Conservation (phyloP, 1,139 yeast genomes). For the Lodderomyces pseudojiufengensis region DNA sequence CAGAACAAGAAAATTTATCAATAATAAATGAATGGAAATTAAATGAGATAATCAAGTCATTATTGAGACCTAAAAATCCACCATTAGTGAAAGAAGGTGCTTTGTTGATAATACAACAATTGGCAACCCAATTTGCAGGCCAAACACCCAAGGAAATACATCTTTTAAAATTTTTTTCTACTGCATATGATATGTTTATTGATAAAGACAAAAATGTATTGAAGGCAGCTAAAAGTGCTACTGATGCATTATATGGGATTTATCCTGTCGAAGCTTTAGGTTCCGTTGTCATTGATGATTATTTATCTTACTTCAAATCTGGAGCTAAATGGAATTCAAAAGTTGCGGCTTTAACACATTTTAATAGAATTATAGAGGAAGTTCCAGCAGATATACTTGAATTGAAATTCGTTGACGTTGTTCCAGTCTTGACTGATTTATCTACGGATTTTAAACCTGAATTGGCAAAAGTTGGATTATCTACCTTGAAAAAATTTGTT, state of each 20-base stretch:
- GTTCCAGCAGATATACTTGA: slow-evolving; percentile 86
- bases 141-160: slow-evolving; percentile 73
- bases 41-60: slow-evolving; percentile 56
- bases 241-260: slow-evolving; percentile 62
- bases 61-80: slow-evolving; percentile 71
- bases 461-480: slow-evolving; percentile 79
- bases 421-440: slow-evolving; percentile 84
- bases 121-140: slow-evolving; percentile 65
- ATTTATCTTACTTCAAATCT: slow-evolving; percentile 62
- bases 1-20: slow-evolving; percentile 41
- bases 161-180: slow-evolving; percentile 53
- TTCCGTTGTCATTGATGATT: slow-evolving; percentile 58
- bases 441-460: slow-evolving; percentile 97
- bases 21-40: slow-evolving; percentile 65
- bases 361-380: slow-evolving; percentile 73
- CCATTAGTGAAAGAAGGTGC: slow-evolving; percentile 75
- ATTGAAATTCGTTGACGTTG: slow-evolving; percentile 67
- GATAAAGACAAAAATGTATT: slow-evolving; percentile 87
- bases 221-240: slow-evolving; percentile 73
- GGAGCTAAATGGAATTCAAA: slow-evolving; percentile 96
- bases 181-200: slow-evolving; percentile 62
- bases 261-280: slow-evolving; percentile 82
- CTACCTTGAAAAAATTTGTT: slow-evolving; percentile 67
- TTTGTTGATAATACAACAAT: slow-evolving; percentile 60
- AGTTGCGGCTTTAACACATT: slow-evolving; percentile 67